Evolutionary conservation across 192 early-diverging fungal species (phyloP).

Genomic region (Umbelopsis vinacea): DNA sequence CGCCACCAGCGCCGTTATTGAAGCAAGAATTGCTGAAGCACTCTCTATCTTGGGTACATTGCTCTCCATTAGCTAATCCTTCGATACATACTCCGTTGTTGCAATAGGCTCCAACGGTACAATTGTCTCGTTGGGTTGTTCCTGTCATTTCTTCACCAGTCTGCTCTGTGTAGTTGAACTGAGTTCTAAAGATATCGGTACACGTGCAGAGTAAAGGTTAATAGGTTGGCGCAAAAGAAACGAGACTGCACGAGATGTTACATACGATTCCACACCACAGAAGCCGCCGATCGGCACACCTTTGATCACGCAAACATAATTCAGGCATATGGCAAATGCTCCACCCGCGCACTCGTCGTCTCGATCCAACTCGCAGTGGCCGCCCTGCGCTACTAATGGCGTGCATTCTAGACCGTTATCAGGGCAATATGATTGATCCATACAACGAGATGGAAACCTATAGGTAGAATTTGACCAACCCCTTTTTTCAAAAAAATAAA

Average conservation of each 20-base stretch:
- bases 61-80: slow-evolving; percentile 5
- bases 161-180: not conserved
- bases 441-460: slow-evolving; percentile 34
- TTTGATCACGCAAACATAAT: slow-evolving; percentile 34
- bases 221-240: not conserved
- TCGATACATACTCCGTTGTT: slow-evolving; percentile 19
- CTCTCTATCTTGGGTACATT: slow-evolving; percentile 39
- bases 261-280: slow-evolving; percentile 14
- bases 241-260: not conserved
- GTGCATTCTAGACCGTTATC: slow-evolving; percentile 39
- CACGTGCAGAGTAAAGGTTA: not conserved
- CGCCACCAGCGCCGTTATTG: slow-evolving; percentile 24
- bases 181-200: slow-evolving; percentile 5
- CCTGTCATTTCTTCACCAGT: not conserved
- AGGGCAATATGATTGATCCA: slow-evolving; percentile 33
- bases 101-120: slow-evolving; percentile 37
- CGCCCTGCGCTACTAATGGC: slow-evolving; percentile 24
- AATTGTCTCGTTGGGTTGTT: slow-evolving; percentile 41
- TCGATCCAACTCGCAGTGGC: slow-evolving; percentile 39
- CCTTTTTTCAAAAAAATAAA: not conserved
- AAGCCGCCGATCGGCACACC: slow-evolving; percentile 25
- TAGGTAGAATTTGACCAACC: slow-evolving; percentile 18
- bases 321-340: slow-evolving; percentile 36
- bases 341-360: slow-evolving; percentile 42
- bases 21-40: slow-evolving; percentile 35